A percentile compares a stretch with the other conserved stretches of the same genome.
Conservation (phyloP, 2,329 filamentous ascomycete species). For the Claviceps purpurea region DNA sequence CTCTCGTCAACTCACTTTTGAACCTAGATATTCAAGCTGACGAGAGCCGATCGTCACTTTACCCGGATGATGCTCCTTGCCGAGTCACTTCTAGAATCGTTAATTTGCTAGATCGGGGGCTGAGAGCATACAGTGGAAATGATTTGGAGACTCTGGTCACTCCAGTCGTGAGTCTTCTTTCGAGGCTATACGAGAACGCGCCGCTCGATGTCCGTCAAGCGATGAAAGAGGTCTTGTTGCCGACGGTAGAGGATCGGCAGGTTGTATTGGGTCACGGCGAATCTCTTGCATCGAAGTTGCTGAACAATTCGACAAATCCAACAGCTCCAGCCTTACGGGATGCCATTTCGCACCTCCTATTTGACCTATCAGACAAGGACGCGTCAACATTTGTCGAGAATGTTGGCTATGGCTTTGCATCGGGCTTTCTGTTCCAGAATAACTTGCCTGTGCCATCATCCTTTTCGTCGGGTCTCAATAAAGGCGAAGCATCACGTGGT, state of each 20-base stretch:
- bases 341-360: conserved; percentile 66
- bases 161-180: conserved; percentile 62
- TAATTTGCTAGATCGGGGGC: conserved; percentile 53
- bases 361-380: conserved; percentile 74
- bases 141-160: conserved; percentile 62
- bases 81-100: conserved; percentile 52
- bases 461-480: conserved; percentile 35
- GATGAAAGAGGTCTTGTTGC: conserved; percentile 58
- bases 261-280: conserved; percentile 63
- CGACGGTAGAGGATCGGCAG: conserved; percentile 61
- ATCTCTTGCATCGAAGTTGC: conserved; percentile 60
- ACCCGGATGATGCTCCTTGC: conserved; percentile 48
- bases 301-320: conserved; percentile 65
- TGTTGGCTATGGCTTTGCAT: conserved; percentile 87
- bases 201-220: conserved; percentile 44
- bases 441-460: conserved; percentile 64
- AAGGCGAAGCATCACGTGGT: conserved; percentile 14
- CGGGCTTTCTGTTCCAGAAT: conserved; percentile 76
- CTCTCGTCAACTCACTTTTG: conserved; percentile 66
- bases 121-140: conserved; percentile 47
- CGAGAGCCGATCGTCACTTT: conserved; percentile 42
- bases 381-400: conserved; percentile 73
- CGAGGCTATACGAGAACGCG: conserved; percentile 56
- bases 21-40: conserved; percentile 58
- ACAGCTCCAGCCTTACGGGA: conserved; percentile 58